phyloP scores from a whole-genome alignment of 768 basidiomycete species.

The Strobilomyces confusus region DNA sequence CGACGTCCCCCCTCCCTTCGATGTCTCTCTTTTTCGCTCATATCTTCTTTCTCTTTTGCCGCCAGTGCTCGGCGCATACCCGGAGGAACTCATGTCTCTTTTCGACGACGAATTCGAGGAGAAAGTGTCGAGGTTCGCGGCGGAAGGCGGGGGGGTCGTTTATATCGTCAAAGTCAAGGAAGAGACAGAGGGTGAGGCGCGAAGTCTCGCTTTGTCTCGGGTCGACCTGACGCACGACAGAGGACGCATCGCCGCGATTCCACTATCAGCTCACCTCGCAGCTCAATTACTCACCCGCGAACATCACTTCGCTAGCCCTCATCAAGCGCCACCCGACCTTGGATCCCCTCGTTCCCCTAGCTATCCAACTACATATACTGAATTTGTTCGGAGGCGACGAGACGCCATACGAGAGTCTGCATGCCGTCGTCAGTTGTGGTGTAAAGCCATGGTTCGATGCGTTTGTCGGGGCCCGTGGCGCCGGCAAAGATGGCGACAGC shows the following conservation, averaged over 20 bases:
- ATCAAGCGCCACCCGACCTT: conserved; percentile 89
- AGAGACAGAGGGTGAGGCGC: conserved; percentile 62
- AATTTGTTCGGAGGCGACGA: conserved; percentile 88
- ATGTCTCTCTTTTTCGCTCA: conserved; percentile 62
- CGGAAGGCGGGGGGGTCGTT: conserved; percentile 70
- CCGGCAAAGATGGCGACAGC: conserved; percentile 71
- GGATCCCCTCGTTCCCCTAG: conserved; percentile 75
- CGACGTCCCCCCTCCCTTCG: conserved; percentile 49
- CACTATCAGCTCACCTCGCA: conserved; percentile 66
- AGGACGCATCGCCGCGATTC: conserved; percentile 61
- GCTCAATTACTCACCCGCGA: conserved; percentile 74
- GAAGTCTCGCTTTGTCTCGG: not conserved
- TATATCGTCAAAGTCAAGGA: conserved; percentile 81
- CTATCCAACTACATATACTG: conserved; percentile 84
- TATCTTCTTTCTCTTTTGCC: conserved; percentile 75
- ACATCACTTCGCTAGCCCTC: conserved; percentile 84
- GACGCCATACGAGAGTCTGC: conserved; percentile 92
- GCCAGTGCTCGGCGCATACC: conserved; percentile 71
- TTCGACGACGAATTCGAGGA: conserved; percentile 77
- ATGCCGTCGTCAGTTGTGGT: conserved; percentile 90
- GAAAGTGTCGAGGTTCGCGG: conserved; percentile 69
- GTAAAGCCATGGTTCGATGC: conserved; percentile 99
- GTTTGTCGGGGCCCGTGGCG: conserved; percentile 81
- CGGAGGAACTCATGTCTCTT: conserved; percentile 59
- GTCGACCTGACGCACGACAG: conserved; percentile 34